A percentile compares a stretch with the other conserved stretches of the same genome.
Conservation (phyloP, 2,329 filamentous ascomycete genomes). For the Diplodia mutila region DNA sequence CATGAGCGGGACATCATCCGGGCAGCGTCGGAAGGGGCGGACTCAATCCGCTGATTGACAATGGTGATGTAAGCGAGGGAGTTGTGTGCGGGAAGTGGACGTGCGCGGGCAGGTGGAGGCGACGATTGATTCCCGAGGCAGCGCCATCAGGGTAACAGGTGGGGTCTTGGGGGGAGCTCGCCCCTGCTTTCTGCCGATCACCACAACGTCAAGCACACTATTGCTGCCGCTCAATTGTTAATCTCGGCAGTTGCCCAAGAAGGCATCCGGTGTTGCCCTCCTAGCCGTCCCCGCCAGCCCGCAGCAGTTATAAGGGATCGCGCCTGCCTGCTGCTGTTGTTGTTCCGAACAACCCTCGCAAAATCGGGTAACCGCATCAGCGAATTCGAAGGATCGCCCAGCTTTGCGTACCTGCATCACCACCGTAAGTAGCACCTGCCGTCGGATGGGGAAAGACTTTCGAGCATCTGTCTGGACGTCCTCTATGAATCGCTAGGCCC, state of each 20-base stretch:
- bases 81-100: neutral
- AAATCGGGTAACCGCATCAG: neutral
- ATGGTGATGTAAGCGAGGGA: neutral
- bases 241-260: slow-evolving; percentile 15
- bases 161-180: neutral
- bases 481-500: neutral
- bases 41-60: neutral
- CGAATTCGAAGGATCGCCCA: neutral
- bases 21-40: neutral
- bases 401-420: neutral
- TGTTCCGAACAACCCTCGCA: neutral
- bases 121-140: neutral
- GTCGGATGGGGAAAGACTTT: no score
- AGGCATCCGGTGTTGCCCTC: neutral
- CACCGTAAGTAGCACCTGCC: neutral
- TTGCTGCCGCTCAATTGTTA: neutral
- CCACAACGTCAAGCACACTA: neutral
- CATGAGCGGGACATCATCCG: neutral
- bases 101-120: slow-evolving; percentile 1
- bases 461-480: no score
- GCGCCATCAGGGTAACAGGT: neutral
- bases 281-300: neutral
- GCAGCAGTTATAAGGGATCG: neutral
- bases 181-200: slow-evolving; percentile 2
- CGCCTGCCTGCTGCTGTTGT: neutral